Conservation (phyloP, 306 rosid genomes). For the Morella rubra region DNA sequence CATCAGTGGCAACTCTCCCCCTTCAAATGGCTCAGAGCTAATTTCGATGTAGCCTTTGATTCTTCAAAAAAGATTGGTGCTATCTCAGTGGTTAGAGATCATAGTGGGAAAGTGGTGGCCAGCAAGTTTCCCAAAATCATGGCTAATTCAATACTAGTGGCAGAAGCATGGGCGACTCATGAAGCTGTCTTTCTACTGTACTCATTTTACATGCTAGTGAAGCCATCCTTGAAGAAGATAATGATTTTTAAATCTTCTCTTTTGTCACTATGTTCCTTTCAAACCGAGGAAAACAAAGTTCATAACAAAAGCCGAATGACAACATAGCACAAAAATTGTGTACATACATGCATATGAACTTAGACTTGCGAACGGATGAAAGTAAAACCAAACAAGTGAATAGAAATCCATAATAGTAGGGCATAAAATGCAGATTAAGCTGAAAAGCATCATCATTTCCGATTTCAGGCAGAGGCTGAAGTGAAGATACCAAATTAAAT, state of each 20-base stretch:
- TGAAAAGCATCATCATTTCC: not conserved
- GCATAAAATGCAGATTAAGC: not conserved
- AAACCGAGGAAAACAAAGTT: not conserved
- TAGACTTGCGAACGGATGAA: not conserved
- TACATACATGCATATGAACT: not conserved
- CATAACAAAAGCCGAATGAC: not conserved
- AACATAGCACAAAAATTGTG: not conserved
- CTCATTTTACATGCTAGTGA: not conserved
- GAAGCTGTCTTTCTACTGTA: not conserved
- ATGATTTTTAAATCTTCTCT: not conserved
- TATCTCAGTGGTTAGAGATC: slow-evolving; percentile 4
- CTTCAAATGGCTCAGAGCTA: not conserved
- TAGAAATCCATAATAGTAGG: not conserved
- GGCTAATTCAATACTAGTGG: not conserved
- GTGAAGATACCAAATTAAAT: slow-evolving; percentile 13
- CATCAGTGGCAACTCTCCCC: not conserved
- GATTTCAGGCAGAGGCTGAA: slow-evolving; percentile 12
- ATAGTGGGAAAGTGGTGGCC: not conserved
- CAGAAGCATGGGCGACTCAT: not conserved
- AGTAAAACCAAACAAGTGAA: slow-evolving; percentile 1
- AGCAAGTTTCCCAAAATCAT: not conserved
- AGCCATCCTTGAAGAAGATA: not conserved
- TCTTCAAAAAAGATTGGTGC: not conserved
- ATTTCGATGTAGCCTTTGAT: not conserved
- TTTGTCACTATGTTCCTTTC: not conserved